Conservation (phyloP, 257 asterid genomes). For the Solanum corneliomulleri region DNA sequence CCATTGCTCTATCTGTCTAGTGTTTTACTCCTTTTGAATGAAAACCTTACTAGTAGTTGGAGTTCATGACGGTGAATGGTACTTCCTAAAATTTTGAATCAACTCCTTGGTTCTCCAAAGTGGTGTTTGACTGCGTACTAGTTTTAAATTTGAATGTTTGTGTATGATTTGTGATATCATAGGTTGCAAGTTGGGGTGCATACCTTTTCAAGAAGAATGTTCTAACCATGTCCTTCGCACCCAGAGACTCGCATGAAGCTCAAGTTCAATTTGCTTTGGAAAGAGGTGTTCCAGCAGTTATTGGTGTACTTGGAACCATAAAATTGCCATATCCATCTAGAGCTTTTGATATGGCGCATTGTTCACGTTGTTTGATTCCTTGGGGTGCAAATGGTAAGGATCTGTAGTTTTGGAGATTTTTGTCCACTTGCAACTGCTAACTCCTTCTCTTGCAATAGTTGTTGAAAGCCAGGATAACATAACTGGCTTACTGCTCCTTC, state of each 20-base stretch:
- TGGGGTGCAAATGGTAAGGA: conserved; percentile 32
- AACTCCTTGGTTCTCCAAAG: background rate
- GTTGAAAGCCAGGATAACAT: background rate
- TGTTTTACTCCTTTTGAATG: background rate
- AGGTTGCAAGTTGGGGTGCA: conserved; percentile 46
- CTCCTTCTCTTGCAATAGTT: background rate
- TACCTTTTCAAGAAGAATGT: conserved; percentile 34
- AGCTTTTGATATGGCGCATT: conserved; percentile 40
- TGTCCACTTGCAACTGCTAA: background rate
- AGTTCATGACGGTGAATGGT: background rate
- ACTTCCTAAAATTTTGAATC: background rate
- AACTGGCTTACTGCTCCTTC: background rate
- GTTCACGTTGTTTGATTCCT: conserved; percentile 35
- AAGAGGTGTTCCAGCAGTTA: conserved; percentile 37
- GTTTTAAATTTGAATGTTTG: background rate
- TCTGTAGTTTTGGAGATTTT: background rate
- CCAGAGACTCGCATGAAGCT: conserved; percentile 35
- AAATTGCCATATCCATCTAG: conserved; percentile 32
- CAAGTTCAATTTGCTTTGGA: conserved; percentile 38
- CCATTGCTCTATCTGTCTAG: background rate
- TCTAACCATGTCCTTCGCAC: conserved; percentile 35
- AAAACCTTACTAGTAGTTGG: background rate
- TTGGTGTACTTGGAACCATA: conserved; percentile 33
- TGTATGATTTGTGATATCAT: background rate
- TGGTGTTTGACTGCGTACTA: background rate